These are phyloP conservation scores for Rosa persica DNA, from an alignment of 306 rosid species.

Conservation along the genomic window DNA sequence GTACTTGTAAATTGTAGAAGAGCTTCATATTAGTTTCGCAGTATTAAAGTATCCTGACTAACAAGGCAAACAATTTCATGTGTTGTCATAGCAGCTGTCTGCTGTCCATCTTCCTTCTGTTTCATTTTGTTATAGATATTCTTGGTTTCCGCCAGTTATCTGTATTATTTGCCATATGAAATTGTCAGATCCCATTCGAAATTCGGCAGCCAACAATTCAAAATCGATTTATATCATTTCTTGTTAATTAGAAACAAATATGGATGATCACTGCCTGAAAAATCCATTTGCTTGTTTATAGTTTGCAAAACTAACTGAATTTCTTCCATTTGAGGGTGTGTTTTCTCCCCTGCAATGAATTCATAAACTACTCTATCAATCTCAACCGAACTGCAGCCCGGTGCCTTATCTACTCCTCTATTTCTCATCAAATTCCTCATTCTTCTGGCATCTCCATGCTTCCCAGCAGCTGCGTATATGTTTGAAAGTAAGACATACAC, in stretches of 20 bases:
- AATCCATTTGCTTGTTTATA: conserved; percentile 39
- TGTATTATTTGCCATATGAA: neutral
- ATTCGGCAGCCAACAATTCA: neutral
- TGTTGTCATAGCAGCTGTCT: neutral
- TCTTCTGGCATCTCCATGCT: conserved; percentile 50
- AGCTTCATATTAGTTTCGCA: neutral
- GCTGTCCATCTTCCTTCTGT: neutral
- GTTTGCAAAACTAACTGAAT: conserved; percentile 53
- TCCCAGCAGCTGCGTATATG: conserved; percentile 52
- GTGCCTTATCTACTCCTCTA: conserved; percentile 53
- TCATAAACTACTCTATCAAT: conserved; percentile 51
- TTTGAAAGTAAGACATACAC: conserved; percentile 71
- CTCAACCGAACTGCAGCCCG: conserved; percentile 80
- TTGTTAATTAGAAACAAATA: neutral
- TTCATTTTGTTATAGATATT: neutral
- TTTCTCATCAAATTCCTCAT: conserved; percentile 61
- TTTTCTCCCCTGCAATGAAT: conserved; percentile 66
- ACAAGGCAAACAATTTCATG: neutral
- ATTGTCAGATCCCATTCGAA: neutral
- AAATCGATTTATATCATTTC: neutral
- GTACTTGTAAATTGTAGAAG: neutral
- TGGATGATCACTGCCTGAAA: neutral
- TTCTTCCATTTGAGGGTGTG: conserved; percentile 44
- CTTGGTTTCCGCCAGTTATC: neutral
- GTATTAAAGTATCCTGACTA: neutral